Base-by-base conservation (phyloP, 169 alveolate species). In the Cryptosporidium ubiquitum region DNA sequence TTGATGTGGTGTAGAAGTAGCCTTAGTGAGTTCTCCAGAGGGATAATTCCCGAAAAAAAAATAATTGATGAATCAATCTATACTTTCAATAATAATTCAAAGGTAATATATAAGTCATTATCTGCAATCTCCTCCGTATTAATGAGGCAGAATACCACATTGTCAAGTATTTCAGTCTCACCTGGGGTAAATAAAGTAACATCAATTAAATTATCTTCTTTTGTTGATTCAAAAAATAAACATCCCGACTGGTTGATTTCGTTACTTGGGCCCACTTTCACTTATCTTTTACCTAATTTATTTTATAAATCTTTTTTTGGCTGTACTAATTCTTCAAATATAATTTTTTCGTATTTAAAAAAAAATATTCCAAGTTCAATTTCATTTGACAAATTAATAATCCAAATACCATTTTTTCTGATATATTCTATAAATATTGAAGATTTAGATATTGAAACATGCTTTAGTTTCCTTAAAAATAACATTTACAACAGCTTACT, bases 71-170 rank as follows among this genome's bases (percentile, higher is more conserved):
- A 73, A 33, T 14, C 71, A 33, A 16, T 14, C 3, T 33, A 2
- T 18, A 9, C 16, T 16, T 73, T 73, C 23, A 49, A 29, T 16
- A n/a, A 57, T 61, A 37, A 64, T n/a, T 79, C 89, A 64, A 20
- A 61, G 16, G 68, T 33, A 44, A 64, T 40, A 40, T 79, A 61
- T 29, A 44, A 61, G 3, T 14, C 61, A 60, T 37, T 79, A 16
- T 47, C 74, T 14, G 23, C 26, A 23, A 60, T 79, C 10, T 57
- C 66, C 23, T 14, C 79, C 5, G 40, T 79, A 61, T 26, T 79
- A 79, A 79, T 79, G 89, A 64, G 40, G 40, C 73, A 79, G 14
- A 79, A 79, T 61, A 79, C 89, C 7, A 79, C 89, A 3, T 3
- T 79, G 18, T 79, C 89, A 5, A 79, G 89, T 47, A 42, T 64